A percentile compares a stretch with the other conserved stretches of the same genome.
phyloP scores from a whole-genome alignment of 495 filamentous ascomycete species.

The Pseudotulostoma volvatum region DNA sequence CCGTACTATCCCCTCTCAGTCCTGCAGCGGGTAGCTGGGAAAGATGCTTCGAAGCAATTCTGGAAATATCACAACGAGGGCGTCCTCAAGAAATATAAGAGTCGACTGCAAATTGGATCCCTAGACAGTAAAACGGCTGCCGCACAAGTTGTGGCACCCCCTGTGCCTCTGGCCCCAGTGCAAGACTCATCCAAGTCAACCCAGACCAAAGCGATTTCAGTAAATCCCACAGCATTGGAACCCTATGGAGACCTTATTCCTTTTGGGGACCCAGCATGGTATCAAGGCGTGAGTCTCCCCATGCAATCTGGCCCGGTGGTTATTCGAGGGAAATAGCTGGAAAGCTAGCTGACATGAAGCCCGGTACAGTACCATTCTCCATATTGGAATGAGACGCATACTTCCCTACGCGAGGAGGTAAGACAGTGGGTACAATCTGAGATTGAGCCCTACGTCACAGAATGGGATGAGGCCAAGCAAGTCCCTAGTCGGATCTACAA shows the following conservation, averaged over 20 bases:
- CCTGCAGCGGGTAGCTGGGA: constrained; percentile 80
- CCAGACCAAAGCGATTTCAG: constrained; percentile 24
- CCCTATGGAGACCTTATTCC: constrained; percentile 76
- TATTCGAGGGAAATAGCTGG: neutral
- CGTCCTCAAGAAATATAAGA: constrained; percentile 90
- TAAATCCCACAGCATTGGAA: constrained; percentile 61
- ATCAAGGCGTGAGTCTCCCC: constrained; percentile 81
- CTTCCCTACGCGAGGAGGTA: constrained; percentile 72
- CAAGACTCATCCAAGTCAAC: constrained; percentile 33
- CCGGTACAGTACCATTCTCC: constrained; percentile 80
- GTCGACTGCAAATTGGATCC: constrained; percentile 74
- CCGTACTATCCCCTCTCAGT: too few relatives aligned
- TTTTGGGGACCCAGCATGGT: constrained; percentile 87
- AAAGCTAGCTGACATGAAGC: constrained; percentile 7
- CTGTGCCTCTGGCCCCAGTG: constrained; percentile 37
- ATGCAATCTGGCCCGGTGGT: neutral
- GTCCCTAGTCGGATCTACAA: constrained; percentile 83
- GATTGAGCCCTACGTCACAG: constrained; percentile 80
- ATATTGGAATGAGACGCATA: constrained; percentile 89
- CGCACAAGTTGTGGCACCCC: constrained; percentile 32
- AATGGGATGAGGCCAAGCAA: constrained; percentile 91
- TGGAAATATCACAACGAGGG: constrained; percentile 98
- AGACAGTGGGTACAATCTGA: constrained; percentile 81
- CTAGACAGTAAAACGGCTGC: constrained; percentile 66
- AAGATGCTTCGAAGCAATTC: constrained; percentile 95